Evolutionary conservation across 1,284 basidiomycete genomes (phyloP).

Genomic region (Tylopilus sp.): DNA sequence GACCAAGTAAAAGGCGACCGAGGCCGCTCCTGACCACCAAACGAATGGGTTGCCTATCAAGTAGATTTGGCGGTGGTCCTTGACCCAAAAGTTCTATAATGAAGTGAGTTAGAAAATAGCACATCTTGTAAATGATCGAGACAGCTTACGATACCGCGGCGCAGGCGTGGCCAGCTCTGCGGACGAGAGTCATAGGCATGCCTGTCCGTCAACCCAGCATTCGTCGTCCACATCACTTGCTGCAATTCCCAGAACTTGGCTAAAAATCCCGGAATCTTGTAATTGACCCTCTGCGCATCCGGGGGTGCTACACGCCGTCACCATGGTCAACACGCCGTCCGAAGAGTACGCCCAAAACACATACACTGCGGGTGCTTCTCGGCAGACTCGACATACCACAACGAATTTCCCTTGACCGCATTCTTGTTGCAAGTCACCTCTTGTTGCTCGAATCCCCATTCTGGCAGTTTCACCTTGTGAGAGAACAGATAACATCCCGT

Average conservation of each 20-base stretch:
- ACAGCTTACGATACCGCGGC: conserved; percentile 88
- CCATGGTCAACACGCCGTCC: background rate
- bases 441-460: conserved; percentile 99
- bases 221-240: conserved; percentile 98
- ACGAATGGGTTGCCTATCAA: conserved; percentile 94
- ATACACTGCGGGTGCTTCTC: conserved; percentile 75
- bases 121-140: background rate
- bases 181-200: conserved; percentile 97
- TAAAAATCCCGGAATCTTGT: conserved; percentile 88
- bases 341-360: conserved; percentile 45
- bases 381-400: conserved; percentile 97
- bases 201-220: conserved; percentile 93
- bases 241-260: conserved; percentile 94
- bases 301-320: conserved; percentile 63
- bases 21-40: conserved; percentile 88
- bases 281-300: conserved; percentile 88
- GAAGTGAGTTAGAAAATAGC: conserved; percentile 1
- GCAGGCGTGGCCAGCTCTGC: conserved; percentile 88
- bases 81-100: conserved; percentile 95
- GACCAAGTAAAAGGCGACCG: conserved; percentile 75
- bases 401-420: conserved; percentile 88
- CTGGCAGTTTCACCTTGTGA: conserved; percentile 97
- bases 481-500: conserved; percentile 98
- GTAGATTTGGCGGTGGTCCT: conserved; percentile 96
- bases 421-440: conserved; percentile 99